Percentiles rank a stretch among this genome's conserved stretches.
Conservation (phyloP, 345 rosid genomes). For the Salix viminalis region DNA sequence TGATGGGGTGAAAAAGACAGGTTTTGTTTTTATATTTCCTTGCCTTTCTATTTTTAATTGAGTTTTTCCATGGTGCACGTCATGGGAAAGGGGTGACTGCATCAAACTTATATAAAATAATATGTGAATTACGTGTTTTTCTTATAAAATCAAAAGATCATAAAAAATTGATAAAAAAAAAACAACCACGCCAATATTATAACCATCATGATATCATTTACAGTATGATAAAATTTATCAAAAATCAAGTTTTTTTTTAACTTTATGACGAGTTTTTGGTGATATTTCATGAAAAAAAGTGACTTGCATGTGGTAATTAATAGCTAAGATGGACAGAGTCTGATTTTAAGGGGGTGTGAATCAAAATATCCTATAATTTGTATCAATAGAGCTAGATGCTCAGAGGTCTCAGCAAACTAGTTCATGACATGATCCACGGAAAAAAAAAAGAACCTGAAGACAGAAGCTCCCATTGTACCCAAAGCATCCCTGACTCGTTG, state of each 20-base stretch:
- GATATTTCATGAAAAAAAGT: not conserved
- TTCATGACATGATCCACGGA: not conserved
- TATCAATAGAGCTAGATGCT: not conserved
- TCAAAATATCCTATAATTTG: not conserved
- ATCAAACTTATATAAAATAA: not conserved
- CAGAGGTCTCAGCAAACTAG: not conserved
- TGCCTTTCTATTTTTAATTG: not conserved
- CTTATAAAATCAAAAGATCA: too few species aligned
- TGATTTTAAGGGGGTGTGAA: not conserved
- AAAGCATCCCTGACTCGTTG: conserved; percentile 81
- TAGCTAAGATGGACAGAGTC: not conserved
- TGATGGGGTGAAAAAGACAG: not conserved
- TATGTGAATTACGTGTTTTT: not conserved
- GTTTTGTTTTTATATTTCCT: not conserved
- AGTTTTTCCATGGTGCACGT: not conserved
- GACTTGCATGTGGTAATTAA: not conserved
- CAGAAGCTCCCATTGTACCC: conserved; percentile 95
- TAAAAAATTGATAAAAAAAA: too few species aligned
- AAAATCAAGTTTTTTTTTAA: not conserved
- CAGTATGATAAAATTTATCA: not conserved
- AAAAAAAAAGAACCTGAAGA: conserved; percentile 59
- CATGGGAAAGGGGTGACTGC: not conserved
- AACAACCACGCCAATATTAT: too few species aligned
- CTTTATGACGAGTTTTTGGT: not conserved
- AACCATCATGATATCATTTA: too few species aligned